Evolutionary conservation across 805 yeast species (phyloP), one percentile per base, ranked within the genome.

Genomic region (Kuraishia molischiana): DNA sequence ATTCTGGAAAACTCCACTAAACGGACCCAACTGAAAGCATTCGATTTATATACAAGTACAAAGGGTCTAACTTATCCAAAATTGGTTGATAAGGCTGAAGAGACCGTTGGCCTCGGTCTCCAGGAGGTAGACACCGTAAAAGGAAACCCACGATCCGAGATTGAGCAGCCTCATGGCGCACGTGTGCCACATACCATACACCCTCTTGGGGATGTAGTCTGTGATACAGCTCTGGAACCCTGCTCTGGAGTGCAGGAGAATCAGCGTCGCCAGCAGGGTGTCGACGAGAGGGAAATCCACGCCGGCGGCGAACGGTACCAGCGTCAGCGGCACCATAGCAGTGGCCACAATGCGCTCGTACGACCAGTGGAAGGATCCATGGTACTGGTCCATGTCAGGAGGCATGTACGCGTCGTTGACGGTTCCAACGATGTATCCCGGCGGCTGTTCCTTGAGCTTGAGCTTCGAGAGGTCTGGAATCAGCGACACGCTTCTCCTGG

Each of bases 31-130:
- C n/a, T n/a, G n/a, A n/a, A n/a, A n/a, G n/a, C n/a, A n/a, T n/a
- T n/a, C n/a, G n/a, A n/a, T n/a, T n/a, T n/a, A n/a, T n/a, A n/a
- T n/a, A n/a, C n/a, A n/a, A n/a, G n/a, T n/a, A n/a, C n/a, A n/a
- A n/a, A n/a, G n/a, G n/a, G n/a, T 8, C 26, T 22, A 22, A 11
- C 26, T 22, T 8, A 22, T 22, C 26, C 26, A 22, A 22, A 22
- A 8, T 11, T 22, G 26, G 11, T 22, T 22, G 10, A 22, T 11
- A 8, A 22, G 26, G 11, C 11, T 22, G 26, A 22, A 22, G 17
- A 90, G 47, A 5, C 98, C 98, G 50, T 77, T 78, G 47, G 79
- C 80, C 42, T 81, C 76, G 10, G 95, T 81, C 54, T 83, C 90
- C 52, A 87, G 66, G 44, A 79, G 67, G 56, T 80, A 84, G 33